phyloP scores from a whole-genome alignment of 1,284 basidiomycete species.

The Coriolopsis trogii region DNA sequence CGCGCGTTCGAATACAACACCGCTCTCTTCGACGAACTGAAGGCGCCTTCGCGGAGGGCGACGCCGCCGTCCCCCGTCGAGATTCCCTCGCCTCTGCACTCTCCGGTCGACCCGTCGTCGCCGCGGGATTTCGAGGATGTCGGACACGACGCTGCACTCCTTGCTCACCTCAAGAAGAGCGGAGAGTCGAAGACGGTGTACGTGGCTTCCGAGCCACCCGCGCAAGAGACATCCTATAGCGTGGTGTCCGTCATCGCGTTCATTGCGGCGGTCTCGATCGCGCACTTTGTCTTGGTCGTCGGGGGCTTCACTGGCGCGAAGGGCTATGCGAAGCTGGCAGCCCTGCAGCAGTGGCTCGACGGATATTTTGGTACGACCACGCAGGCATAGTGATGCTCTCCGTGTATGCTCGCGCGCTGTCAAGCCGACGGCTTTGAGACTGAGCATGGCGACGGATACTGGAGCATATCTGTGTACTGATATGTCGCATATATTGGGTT shows the following conservation, averaged over 20 bases:
- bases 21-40: conserved; percentile 60
- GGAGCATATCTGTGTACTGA: too few relatives aligned
- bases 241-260: conserved; percentile 47
- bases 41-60: conserved; percentile 21
- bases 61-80: conserved; percentile 18
- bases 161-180: conserved; percentile 15
- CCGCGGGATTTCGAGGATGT: conserved; percentile 25
- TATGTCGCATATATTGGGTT: too few relatives aligned
- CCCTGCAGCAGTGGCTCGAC: conserved; percentile 44
- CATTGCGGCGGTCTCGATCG: conserved; percentile 51
- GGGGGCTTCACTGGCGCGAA: conserved; percentile 50
- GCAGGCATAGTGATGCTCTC: conserved; percentile 8
- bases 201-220: conserved; percentile 17
- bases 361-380: conserved; percentile 9
- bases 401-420: too few relatives aligned
- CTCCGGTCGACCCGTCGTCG: conserved; percentile 22
- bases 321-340: conserved; percentile 50
- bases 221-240: conserved; percentile 30
- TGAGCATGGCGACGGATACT: too few relatives aligned
- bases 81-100: conserved; percentile 25
- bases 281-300: conserved; percentile 53
- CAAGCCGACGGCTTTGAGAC: too few relatives aligned
- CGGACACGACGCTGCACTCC: conserved; percentile 2
- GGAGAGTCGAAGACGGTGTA: conserved; percentile 21
- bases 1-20: conserved; percentile 71